Evolutionary conservation across 306 rosid genomes (phyloP).

Genomic region (Vigna hirtella): DNA sequence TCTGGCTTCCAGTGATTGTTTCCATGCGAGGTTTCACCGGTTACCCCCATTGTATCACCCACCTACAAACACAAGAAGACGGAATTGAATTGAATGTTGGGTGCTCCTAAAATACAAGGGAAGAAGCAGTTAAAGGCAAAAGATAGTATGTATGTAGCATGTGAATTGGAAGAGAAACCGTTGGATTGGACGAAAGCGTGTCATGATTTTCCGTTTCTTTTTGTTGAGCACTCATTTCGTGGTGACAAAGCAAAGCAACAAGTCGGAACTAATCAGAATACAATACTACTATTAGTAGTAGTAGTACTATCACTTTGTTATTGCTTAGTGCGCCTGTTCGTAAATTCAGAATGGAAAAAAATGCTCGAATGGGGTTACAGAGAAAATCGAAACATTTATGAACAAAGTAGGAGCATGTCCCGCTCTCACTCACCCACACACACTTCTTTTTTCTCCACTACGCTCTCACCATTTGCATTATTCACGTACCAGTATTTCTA

Average conservation of each 20-base stretch:
- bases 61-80: slow-evolving; percentile 45
- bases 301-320: not conserved
- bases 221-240: slow-evolving; percentile 55
- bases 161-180: slow-evolving; percentile 50
- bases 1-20: slow-evolving; percentile 63
- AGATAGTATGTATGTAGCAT: slow-evolving; percentile 39
- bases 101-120: not conserved
- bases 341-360: not conserved
- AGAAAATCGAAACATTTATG: slow-evolving; percentile 49
- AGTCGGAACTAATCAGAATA: slow-evolving; percentile 7
- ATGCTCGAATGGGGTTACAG: not conserved
- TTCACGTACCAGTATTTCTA: not conserved
- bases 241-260: slow-evolving; percentile 39
- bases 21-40: slow-evolving; percentile 47
- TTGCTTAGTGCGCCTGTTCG: not conserved
- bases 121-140: not conserved
- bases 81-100: not conserved
- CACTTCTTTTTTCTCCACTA: slow-evolving; percentile 24
- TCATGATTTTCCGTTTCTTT: slow-evolving; percentile 41
- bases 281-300: too few species aligned
- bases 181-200: slow-evolving; percentile 46
- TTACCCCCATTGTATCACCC: slow-evolving; percentile 54
- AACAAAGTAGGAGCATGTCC: slow-evolving; percentile 23
- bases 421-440: slow-evolving; percentile 29
- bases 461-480: not conserved